Conservation (phyloP, 345 rosid species). For the Sapria himalayana region DNA sequence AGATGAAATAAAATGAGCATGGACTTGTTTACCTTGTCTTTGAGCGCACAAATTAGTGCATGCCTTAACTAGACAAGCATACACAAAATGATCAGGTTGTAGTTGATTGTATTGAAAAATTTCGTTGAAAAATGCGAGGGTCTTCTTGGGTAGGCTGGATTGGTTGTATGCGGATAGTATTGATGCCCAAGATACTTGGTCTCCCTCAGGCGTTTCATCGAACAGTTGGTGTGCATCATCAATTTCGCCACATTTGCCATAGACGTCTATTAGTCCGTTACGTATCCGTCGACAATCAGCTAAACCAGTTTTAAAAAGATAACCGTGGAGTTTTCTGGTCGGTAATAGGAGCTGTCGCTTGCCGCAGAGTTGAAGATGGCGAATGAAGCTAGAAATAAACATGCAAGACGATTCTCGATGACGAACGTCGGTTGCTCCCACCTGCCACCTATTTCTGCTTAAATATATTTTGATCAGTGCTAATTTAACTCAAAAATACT, state of each 20-base stretch:
- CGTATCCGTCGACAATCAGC: constrained; percentile 12
- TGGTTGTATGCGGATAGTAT: constrained; percentile 46
- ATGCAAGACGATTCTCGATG: too few relatives aligned
- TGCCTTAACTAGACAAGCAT: constrained; percentile 38
- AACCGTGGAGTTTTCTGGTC: constrained; percentile 27
- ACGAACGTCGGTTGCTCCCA: too few relatives aligned
- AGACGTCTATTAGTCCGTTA: constrained; percentile 27
- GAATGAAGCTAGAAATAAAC: constrained; percentile 24
- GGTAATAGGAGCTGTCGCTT: constrained; percentile 12
- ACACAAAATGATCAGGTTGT: constrained; percentile 48
- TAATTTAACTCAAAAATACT: too few relatives aligned
- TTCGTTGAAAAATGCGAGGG: constrained; percentile 25
- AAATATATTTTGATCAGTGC: too few relatives aligned
- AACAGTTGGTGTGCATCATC: constrained; percentile 25
- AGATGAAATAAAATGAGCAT: constrained; percentile 26
- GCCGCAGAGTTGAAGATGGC: constrained; percentile 22
- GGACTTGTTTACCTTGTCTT: constrained; percentile 47
- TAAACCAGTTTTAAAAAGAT: constrained; percentile 27
- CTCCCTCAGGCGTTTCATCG: constrained; percentile 47
- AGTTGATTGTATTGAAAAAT: constrained; percentile 15
- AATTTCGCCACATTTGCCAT: constrained; percentile 27
- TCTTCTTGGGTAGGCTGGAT: constrained; percentile 20
- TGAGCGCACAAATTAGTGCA: constrained; percentile 31
- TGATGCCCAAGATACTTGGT: constrained; percentile 50
- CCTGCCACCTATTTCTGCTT: too few relatives aligned